Conservation (phyloP, 2,329 filamentous ascomycete species). For the Alternaria postmessia region DNA sequence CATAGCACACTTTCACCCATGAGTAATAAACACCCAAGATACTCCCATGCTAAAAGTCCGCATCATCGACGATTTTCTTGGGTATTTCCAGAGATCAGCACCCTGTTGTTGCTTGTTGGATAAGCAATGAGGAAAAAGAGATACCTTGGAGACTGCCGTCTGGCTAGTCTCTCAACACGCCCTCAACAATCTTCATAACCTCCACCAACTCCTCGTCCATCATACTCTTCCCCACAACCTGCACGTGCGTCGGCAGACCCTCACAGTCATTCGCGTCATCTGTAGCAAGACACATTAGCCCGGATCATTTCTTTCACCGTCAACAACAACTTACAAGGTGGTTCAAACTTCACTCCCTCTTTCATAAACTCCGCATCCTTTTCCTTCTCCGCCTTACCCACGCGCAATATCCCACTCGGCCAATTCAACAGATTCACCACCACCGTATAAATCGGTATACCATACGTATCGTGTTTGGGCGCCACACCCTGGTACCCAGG, state of each 20-base stretch:
- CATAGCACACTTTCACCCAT: background rate
- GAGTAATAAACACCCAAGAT: background rate
- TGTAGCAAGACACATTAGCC: background rate
- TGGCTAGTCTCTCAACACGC: slow-evolving; percentile 12
- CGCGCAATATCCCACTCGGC: slow-evolving; percentile 61
- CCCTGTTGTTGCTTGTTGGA: background rate
- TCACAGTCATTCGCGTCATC: slow-evolving; percentile 54
- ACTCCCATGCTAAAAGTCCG: background rate
- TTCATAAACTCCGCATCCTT: slow-evolving; percentile 50
- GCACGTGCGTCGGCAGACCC: slow-evolving; percentile 57
- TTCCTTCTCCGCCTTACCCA: slow-evolving; percentile 53
- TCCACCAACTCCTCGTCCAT: slow-evolving; percentile 58
- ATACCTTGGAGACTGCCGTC: background rate
- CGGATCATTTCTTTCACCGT: no score
- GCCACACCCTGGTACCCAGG: slow-evolving; percentile 61
- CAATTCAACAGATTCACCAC: slow-evolving; percentile 64
- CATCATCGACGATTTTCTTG: background rate
- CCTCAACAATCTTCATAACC: slow-evolving; percentile 46
- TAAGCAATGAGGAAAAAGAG: background rate
- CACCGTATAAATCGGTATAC: slow-evolving; percentile 57
- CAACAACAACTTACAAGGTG: slow-evolving; percentile 44
- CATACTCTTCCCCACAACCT: slow-evolving; percentile 57
- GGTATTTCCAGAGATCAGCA: background rate
- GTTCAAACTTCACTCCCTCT: slow-evolving; percentile 43
- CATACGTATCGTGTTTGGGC: slow-evolving; percentile 61